phyloP scores from a whole-genome alignment of 225 moss, liverwort and hornwort species.

The Antitrichia curtipendula region DNA sequence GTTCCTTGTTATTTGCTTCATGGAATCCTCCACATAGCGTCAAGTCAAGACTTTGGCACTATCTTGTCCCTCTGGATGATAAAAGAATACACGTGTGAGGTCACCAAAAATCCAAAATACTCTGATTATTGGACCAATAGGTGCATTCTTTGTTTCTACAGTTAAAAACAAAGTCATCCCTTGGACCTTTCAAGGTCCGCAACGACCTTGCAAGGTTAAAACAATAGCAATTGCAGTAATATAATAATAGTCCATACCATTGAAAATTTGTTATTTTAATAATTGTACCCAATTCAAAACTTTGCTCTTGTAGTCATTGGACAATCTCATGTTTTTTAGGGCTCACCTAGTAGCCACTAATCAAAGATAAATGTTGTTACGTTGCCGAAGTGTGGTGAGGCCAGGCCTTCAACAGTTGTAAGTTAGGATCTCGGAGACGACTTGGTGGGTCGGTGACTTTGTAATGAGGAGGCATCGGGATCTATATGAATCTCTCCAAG shows the following conservation, averaged over 20 bases:
- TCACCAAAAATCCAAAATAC: background rate
- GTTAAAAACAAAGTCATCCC: too few relatives aligned
- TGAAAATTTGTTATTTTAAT: background rate
- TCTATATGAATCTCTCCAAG: slow-evolving; percentile 11
- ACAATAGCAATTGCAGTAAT: background rate
- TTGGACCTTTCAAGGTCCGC: too few relatives aligned
- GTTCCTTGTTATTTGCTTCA: background rate
- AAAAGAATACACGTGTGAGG: background rate
- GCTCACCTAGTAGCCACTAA: background rate
- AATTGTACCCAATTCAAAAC: background rate
- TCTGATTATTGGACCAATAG: background rate
- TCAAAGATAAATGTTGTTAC: background rate
- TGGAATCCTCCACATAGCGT: background rate
- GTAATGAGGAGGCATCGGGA: background rate
- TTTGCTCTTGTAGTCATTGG: background rate
- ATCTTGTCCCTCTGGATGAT: background rate
- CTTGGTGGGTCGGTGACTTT: background rate
- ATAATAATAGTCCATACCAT: background rate
- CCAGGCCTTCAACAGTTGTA: background rate
- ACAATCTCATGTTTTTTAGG: background rate
- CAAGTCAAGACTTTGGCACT: background rate
- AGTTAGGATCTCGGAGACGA: background rate
- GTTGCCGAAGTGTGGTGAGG: background rate
- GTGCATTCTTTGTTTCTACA: too few relatives aligned
- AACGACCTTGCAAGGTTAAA: background rate